Percentiles rank a stretch among this genome's conserved stretches.
These are phyloP conservation scores for Raffaelea arxii DNA, from an alignment of 2,329 filamentous ascomycete genomes.

Conservation along the genomic window DNA sequence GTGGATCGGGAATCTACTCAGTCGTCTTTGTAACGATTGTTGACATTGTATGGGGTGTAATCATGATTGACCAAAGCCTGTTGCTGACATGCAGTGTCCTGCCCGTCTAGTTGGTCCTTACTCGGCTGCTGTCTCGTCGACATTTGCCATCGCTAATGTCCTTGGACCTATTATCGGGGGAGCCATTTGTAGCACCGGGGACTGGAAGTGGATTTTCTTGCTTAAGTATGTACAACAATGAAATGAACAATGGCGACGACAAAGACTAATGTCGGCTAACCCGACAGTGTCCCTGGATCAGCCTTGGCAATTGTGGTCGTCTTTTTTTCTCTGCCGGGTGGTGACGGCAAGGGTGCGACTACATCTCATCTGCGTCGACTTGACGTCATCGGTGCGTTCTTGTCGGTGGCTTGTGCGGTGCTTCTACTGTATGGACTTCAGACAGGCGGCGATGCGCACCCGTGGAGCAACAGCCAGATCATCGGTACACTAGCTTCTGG, in stretches of 20 bases:
- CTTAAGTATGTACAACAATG: not conserved
- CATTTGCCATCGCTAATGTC: not conserved
- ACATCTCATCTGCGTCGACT: slow-evolving; percentile 12
- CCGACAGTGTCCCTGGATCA: not conserved
- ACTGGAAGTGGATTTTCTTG: not conserved
- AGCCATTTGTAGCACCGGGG: not conserved
- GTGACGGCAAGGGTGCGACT: not conserved
- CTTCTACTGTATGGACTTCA: slow-evolving; percentile 37
- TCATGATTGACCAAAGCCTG: not conserved
- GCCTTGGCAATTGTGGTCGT: not conserved
- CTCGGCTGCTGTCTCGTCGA: not conserved
- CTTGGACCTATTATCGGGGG: not conserved
- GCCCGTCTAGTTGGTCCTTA: not conserved
- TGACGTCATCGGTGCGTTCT: slow-evolving; percentile 22
- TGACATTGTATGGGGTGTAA: not conserved
- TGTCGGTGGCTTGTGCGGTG: slow-evolving; percentile 29
- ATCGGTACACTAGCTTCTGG: slow-evolving; percentile 20
- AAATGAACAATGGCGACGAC: no score
- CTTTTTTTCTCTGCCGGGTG: slow-evolving; percentile 12
- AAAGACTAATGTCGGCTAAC: no score
- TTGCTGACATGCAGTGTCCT: no score
- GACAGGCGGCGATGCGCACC: slow-evolving; percentile 29
- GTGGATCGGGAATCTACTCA: not conserved
- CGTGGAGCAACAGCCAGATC: slow-evolving; percentile 30
- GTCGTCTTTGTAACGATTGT: not conserved